These are phyloP conservation scores for Talaromyces verruculosus DNA, from an alignment of 2,329 filamentous ascomycete genomes.

Conservation along the genomic window DNA sequence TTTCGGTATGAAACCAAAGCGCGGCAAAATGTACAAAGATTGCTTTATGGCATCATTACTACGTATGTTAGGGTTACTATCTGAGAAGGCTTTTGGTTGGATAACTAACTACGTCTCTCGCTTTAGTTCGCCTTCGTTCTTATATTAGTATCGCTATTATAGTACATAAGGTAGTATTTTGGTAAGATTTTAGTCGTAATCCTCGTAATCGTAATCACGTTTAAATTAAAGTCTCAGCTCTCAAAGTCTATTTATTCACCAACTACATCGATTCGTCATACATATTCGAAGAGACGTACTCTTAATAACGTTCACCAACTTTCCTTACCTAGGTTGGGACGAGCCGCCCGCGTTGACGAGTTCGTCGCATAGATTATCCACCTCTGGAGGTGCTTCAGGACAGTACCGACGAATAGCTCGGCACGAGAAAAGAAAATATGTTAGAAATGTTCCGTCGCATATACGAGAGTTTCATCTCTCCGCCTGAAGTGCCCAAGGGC, in stretches of 20 bases:
- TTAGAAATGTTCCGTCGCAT: constrained; percentile 12
- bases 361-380: neutral
- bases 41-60: no score
- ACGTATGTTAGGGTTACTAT: no score
- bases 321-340: neutral
- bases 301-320: neutral
- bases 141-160: neutral
- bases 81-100: no score
- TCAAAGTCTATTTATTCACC: neutral
- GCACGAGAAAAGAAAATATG: neutral
- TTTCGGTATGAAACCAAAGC: no score
- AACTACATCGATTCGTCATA: neutral
- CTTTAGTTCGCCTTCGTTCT: neutral
- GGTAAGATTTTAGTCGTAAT: neutral
- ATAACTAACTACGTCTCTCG: no score
- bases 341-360: neutral
- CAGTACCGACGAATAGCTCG: neutral
- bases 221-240: neutral
- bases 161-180: neutral
- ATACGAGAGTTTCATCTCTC: constrained; percentile 10
- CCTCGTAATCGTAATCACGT: neutral
- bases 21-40: no score
- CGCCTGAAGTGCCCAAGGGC: constrained; percentile 1
- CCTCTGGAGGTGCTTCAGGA: neutral
- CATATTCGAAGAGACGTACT: neutral